Percentiles rank a stretch among this genome's conserved stretches.
Conservation (phyloP, 1,139 yeast genomes). For the Blastobotrys arbuscula region DNA sequence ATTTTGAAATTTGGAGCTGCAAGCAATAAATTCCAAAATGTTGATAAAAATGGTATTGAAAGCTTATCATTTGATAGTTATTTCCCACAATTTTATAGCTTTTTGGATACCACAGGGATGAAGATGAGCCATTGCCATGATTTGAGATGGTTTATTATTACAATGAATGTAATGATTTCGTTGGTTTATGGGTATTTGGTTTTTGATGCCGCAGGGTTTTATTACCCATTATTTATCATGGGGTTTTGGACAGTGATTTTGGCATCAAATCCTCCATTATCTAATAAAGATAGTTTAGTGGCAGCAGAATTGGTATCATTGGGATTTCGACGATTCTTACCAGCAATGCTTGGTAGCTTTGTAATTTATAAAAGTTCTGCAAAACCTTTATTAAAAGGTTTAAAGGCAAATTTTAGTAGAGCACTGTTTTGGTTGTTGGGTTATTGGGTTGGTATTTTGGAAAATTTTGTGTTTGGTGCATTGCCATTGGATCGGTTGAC, state of each 20-base stretch:
- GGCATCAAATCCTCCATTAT: slow-evolving; percentile 79
- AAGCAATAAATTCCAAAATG: slow-evolving; percentile 39
- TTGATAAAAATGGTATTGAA: slow-evolving; percentile 41
- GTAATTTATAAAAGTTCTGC: slow-evolving; percentile 64
- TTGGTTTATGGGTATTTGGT: slow-evolving; percentile 53
- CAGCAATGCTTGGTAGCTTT: slow-evolving; percentile 64
- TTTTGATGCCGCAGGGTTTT: slow-evolving; percentile 51
- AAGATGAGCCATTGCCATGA: slow-evolving; percentile 52
- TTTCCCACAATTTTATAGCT: slow-evolving; percentile 69
- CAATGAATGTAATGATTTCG: slow-evolving; percentile 50
- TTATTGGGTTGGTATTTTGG: slow-evolving; percentile 80
- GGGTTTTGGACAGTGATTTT: slow-evolving; percentile 85
- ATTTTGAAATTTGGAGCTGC: slow-evolving; percentile 52
- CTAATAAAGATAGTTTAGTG: slow-evolving; percentile 44
- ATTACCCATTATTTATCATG: slow-evolving; percentile 56
- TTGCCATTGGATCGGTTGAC: slow-evolving; percentile 84
- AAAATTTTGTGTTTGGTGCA: slow-evolving; percentile 82
- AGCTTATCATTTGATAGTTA: slow-evolving; percentile 63
- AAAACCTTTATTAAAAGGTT: slow-evolving; percentile 28
- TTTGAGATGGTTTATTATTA: slow-evolving; percentile 53
- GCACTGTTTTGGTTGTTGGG: slow-evolving; percentile 67
- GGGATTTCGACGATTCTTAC: slow-evolving; percentile 70
- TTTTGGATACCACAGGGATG: slow-evolving; percentile 37
- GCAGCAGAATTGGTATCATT: slow-evolving; percentile 56
- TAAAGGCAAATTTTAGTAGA: slow-evolving; percentile 43